Evolutionary conservation across 2,329 filamentous ascomycete species (phyloP).

Genomic region (Penicillium hordei): DNA sequence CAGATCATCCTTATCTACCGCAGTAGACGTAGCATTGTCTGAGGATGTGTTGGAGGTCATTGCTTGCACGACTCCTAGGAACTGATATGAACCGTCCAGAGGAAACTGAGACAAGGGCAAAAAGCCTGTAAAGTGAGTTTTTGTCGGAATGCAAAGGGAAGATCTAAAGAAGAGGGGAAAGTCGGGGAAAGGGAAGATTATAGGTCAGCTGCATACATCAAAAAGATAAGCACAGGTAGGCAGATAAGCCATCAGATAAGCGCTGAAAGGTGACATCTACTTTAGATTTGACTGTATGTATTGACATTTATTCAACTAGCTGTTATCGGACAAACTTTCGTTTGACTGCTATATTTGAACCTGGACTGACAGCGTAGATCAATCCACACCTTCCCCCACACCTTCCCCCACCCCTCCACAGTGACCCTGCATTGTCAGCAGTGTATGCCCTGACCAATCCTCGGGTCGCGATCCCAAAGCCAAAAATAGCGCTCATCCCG

Average conservation of each 20-base stretch:
- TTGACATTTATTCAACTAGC: not conserved
- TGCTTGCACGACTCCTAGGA: too few relatives aligned
- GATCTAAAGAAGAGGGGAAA: conserved; percentile 6
- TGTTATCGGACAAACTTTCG: not conserved
- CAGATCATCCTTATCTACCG: conserved; percentile 46
- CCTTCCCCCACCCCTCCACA: not conserved
- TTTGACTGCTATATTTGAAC: not conserved
- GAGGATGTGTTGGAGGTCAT: conserved; percentile 9
- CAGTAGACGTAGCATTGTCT: conserved; percentile 29
- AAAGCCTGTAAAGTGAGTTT: not conserved
- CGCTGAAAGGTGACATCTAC: not conserved
- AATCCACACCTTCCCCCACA: not conserved
- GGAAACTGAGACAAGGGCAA: not conserved
- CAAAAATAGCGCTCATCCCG: not conserved
- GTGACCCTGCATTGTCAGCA: not conserved
- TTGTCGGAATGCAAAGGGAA: too few relatives aligned
- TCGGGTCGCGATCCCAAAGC: not conserved
- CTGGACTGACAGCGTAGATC: not conserved
- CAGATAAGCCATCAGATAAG: conserved; percentile 4
- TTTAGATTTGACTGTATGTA: not conserved
- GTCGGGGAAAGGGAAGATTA: not conserved
- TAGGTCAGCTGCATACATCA: not conserved
- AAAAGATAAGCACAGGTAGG: not conserved
- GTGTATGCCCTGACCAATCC: not conserved
- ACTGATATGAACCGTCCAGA: not conserved